Evolutionary conservation across 306 rosid species (phyloP).

Genomic region (Prunus padus): DNA sequence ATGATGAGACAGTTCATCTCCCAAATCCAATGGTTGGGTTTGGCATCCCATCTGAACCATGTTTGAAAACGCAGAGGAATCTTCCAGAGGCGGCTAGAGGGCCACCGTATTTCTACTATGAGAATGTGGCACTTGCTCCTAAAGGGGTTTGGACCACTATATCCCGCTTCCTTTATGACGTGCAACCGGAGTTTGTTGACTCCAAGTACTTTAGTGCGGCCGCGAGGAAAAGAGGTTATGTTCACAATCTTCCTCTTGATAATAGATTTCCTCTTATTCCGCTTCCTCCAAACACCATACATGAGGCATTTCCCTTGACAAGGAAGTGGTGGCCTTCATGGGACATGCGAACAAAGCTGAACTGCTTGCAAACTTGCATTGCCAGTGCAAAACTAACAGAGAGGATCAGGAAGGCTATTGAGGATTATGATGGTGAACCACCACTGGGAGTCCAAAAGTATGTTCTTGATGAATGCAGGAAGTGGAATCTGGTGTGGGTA

Average conservation of each 20-base stretch:
- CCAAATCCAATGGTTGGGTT: conserved; percentile 93
- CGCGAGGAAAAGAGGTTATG: conserved; percentile 87
- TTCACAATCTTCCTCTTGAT: conserved; percentile 83
- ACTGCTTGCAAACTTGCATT: conserved; percentile 71
- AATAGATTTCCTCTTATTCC: conserved; percentile 83
- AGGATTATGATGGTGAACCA: conserved; percentile 53
- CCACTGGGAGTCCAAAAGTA: conserved; percentile 51
- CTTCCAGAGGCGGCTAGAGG: conserved; percentile 75
- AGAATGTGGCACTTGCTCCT: conserved; percentile 93
- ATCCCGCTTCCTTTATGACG: conserved; percentile 71
- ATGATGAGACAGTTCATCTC: conserved; percentile 67
- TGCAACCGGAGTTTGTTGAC: conserved; percentile 90
- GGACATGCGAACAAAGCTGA: conserved; percentile 72
- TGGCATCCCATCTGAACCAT: conserved; percentile 70
- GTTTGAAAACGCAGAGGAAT: conserved; percentile 30
- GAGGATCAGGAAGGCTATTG: conserved; percentile 74
- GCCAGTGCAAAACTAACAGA: conserved; percentile 75
- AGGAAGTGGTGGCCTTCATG: conserved; percentile 97
- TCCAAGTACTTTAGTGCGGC: conserved; percentile 87
- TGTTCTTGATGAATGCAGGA: conserved; percentile 75
- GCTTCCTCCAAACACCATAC: conserved; percentile 63
- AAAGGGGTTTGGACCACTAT: conserved; percentile 94
- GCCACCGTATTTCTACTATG: conserved; percentile 93
- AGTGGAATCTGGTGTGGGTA: conserved; percentile 99
- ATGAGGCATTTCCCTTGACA: conserved; percentile 79